Evolutionary conservation across 2,329 filamentous ascomycete species (phyloP).

Genomic region (Diaporthe eres): DNA sequence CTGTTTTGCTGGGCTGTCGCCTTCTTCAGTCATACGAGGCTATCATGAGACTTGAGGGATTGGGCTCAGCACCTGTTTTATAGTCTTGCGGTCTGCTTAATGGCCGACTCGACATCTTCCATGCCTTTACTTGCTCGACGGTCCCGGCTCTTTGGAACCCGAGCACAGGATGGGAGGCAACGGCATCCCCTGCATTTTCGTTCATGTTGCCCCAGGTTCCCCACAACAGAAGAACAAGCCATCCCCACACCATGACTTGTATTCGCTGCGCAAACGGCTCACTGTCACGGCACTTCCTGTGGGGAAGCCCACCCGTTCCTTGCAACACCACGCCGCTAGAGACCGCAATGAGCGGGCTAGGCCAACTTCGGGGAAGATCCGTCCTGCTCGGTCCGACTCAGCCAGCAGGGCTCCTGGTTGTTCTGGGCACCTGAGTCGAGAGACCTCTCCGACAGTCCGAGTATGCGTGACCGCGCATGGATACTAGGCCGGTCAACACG

Average conservation of each 20-base stretch:
- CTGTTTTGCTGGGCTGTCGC: background rate
- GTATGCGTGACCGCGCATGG: no score
- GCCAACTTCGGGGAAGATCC: slow-evolving; percentile 4
- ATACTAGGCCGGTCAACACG: background rate
- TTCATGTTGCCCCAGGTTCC: background rate
- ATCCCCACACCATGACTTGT: slow-evolving; percentile 20
- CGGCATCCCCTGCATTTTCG: background rate
- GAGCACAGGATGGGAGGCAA: background rate
- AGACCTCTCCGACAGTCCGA: background rate
- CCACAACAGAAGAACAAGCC: slow-evolving; percentile 2
- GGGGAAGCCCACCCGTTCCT: background rate
- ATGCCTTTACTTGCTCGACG: background rate
- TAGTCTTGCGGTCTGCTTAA: background rate
- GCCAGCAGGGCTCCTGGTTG: background rate
- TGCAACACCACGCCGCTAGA: slow-evolving; percentile 15
- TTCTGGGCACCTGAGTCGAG: slow-evolving; percentile 13
- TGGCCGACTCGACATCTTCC: background rate
- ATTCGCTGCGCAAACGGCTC: background rate
- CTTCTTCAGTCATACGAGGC: background rate
- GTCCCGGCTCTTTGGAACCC: background rate
- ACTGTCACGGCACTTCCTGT: slow-evolving; percentile 19
- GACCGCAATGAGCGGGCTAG: background rate
- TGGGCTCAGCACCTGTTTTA: background rate
- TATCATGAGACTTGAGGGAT: background rate
- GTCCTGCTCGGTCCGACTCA: slow-evolving; percentile 30